phyloP scores from a whole-genome alignment of 441 rosid genomes.

The Euphorbia corollata region DNA sequence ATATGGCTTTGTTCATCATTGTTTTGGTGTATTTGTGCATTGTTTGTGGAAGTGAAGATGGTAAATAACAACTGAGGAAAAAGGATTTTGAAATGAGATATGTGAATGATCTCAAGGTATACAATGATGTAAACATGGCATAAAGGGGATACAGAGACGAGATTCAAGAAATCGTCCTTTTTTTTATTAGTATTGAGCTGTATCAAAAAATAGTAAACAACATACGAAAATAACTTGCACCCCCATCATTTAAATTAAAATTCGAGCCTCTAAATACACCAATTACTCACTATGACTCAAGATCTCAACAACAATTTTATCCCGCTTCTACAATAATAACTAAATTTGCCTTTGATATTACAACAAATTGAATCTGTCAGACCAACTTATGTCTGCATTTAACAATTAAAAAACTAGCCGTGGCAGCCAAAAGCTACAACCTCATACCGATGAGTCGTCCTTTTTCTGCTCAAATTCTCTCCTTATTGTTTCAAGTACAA shows the following conservation, averaged over 20 bases:
- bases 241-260: neutral
- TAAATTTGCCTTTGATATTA: constrained; percentile 16
- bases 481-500: constrained; percentile 64
- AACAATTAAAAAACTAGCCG: constrained; percentile 7
- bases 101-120: too few relatives aligned
- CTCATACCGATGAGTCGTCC: constrained; percentile 26
- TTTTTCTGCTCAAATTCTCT: constrained; percentile 45
- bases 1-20: too few relatives aligned
- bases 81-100: too few relatives aligned
- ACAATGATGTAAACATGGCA: too few relatives aligned
- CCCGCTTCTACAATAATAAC: constrained; percentile 11
- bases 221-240: too few relatives aligned
- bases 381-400: constrained; percentile 9
- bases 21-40: too few relatives aligned
- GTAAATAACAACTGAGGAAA: too few relatives aligned
- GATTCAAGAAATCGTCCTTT: too few relatives aligned
- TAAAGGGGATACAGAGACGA: too few relatives aligned
- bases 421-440: neutral
- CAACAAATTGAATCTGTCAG: constrained; percentile 17
- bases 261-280: constrained; percentile 6
- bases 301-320: neutral
- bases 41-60: too few relatives aligned
- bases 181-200: too few relatives aligned
- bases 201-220: too few relatives aligned
- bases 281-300: constrained; percentile 10